Percentiles rank a stretch among this genome's conserved stretches.
Evolutionary conservation across 306 rosid species (phyloP).

Genomic region (Dryas alaskensis): DNA sequence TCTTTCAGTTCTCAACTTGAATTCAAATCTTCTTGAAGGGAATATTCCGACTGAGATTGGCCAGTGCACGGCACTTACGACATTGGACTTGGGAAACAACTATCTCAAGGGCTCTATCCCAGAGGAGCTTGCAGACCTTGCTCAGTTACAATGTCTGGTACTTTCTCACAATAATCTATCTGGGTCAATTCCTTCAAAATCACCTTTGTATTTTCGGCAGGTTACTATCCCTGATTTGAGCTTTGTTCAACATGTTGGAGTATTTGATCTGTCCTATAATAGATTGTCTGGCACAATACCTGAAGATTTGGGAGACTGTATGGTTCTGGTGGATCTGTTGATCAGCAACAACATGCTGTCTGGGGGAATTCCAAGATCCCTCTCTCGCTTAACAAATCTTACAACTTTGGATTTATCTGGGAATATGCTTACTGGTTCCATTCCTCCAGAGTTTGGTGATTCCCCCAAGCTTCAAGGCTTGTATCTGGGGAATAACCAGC

Average conservation of each 20-base stretch:
- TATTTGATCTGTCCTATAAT: constrained; percentile 79
- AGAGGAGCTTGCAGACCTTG: constrained; percentile 48
- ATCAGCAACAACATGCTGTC: constrained; percentile 70
- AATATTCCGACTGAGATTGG: constrained; percentile 65
- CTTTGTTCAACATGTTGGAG: constrained; percentile 91
- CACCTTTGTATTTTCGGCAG: constrained; percentile 69
- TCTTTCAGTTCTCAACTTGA: constrained; percentile 73
- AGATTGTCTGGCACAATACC: constrained; percentile 84
- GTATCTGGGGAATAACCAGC: constrained; percentile 70
- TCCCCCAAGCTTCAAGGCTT: constrained; percentile 81
- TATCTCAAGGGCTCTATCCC: constrained; percentile 68
- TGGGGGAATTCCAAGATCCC: constrained; percentile 68
- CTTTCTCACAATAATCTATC: constrained; percentile 85
- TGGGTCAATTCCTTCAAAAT: constrained; percentile 74
- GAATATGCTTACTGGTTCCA: constrained; percentile 72
- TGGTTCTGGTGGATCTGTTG: constrained; percentile 64
- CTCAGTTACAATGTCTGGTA: constrained; percentile 77
- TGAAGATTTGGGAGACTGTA: constrained; percentile 66
- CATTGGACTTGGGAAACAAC: constrained; percentile 88
- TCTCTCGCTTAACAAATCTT: constrained; percentile 60
- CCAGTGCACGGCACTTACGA: constrained; percentile 61
- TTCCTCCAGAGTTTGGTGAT: constrained; percentile 68
- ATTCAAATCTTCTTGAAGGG: constrained; percentile 78
- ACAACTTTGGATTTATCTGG: constrained; percentile 88
- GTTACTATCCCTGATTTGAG: constrained; percentile 69